Percentiles rank a stretch among this genome's conserved stretches.
These are phyloP conservation scores for Porpolomopsis calyptriformis DNA, from an alignment of 768 basidiomycete genomes.

Conservation along the genomic window DNA sequence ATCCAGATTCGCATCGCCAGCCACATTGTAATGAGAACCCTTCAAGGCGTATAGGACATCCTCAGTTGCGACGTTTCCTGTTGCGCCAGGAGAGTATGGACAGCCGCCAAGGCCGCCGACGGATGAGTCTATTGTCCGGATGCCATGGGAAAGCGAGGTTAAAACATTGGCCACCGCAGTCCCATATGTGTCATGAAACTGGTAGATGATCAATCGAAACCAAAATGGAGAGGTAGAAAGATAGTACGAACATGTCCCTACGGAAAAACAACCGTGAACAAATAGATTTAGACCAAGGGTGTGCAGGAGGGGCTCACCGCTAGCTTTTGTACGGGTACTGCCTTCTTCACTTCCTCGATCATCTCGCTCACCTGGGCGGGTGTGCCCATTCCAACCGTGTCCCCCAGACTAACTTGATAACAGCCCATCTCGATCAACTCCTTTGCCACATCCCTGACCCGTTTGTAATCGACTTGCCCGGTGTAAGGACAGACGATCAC, in stretches of 20 bases:
- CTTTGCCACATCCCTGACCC: constrained; percentile 59
- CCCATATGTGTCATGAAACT: constrained; percentile 90
- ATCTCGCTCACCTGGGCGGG: constrained; percentile 58
- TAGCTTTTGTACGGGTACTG: constrained; percentile 52
- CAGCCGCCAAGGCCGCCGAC: constrained; percentile 91
- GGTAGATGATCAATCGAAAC: constrained; percentile 1
- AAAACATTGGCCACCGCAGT: constrained; percentile 72
- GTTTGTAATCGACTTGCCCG: constrained; percentile 56
- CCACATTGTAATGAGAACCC: constrained; percentile 47
- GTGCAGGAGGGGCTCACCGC: constrained; percentile 42
- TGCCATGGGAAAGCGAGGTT: constrained; percentile 57
- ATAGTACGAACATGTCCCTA: constrained; percentile 44
- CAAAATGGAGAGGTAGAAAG: background rate
- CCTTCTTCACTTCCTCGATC: constrained; percentile 57
- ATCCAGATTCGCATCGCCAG: constrained; percentile 45
- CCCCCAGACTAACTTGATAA: constrained; percentile 86
- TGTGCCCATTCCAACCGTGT: constrained; percentile 83
- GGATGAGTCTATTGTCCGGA: constrained; percentile 74
- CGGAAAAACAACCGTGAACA: background rate
- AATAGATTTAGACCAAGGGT: background rate
- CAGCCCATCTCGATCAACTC: constrained; percentile 82
- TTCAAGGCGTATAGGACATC: constrained; percentile 79
- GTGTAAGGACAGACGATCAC: constrained; percentile 79
- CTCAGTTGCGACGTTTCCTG: constrained; percentile 91
- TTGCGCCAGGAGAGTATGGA: constrained; percentile 92